phyloP scores from a whole-genome alignment of 768 basidiomycete genomes.

The Amanita polypyramis region DNA sequence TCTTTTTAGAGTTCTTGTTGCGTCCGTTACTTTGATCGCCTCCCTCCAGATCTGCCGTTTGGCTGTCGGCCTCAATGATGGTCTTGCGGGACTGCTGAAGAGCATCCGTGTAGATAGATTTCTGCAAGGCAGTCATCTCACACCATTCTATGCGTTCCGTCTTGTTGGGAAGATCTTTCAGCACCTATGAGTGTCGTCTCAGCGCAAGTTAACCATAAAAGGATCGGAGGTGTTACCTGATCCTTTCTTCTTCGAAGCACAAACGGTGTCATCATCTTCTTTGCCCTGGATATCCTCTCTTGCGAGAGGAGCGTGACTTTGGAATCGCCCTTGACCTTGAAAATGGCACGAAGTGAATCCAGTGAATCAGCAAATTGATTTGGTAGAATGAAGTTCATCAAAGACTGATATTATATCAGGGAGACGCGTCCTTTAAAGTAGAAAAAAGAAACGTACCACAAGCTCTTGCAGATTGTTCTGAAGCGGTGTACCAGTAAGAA shows the following conservation, averaged over 20 bases:
- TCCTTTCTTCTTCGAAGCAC: conserved; percentile 95
- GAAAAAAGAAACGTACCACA: conserved; percentile 46
- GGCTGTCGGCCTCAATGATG: conserved; percentile 40
- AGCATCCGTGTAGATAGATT: conserved; percentile 75
- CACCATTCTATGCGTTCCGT: conserved; percentile 93
- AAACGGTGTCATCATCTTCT: conserved; percentile 99
- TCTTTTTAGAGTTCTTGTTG: conserved; percentile 30
- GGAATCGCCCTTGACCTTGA: conserved; percentile 93
- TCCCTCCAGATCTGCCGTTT: conserved; percentile 13
- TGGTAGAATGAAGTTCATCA: conserved; percentile 97
- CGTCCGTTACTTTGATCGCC: conserved; percentile 13
- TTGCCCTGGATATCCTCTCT: conserved; percentile 88
- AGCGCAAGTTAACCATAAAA: not conserved
- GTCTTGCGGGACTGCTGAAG: conserved; percentile 80
- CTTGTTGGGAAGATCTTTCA: conserved; percentile 89
- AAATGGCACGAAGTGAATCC: conserved; percentile 81
- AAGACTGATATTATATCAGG: conserved; percentile 50
- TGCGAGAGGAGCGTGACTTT: conserved; percentile 82
- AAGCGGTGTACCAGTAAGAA: conserved; percentile 92
- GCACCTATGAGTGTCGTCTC: conserved; percentile 43
- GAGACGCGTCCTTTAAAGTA: not conserved
- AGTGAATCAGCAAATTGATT: conserved; percentile 75
- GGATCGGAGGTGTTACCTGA: conserved; percentile 40
- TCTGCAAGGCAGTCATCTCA: conserved; percentile 79
- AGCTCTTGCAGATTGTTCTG: conserved; percentile 89